Conservation (phyloP, 306 rosid genomes). For the Trichosanthes cucumerina region DNA sequence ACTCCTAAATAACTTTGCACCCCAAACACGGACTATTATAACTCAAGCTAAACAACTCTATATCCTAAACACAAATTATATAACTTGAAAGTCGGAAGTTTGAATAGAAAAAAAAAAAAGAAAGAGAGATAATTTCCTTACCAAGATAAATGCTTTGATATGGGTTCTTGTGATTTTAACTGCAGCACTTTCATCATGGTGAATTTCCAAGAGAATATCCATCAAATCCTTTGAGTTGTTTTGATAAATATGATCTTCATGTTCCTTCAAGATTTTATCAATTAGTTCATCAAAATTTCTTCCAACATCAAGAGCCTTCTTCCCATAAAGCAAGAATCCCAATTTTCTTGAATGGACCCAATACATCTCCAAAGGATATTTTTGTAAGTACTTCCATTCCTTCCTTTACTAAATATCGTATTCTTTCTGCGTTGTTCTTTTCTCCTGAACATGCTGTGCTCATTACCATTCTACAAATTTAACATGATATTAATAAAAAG, state of each 20-base stretch:
- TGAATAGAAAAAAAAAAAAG: too few species aligned
- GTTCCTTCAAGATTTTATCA: conserved; percentile 46
- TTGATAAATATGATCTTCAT: conserved; percentile 30
- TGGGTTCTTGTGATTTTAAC: conserved; percentile 39
- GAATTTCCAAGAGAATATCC: conserved; percentile 42
- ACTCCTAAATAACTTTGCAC: too few species aligned
- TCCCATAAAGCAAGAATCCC: conserved; percentile 47
- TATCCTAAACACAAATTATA: too few species aligned
- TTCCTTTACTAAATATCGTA: conserved; percentile 32
- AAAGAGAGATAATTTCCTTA: conserved; percentile 4
- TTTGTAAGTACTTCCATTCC: conserved; percentile 21
- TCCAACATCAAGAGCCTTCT: conserved; percentile 30
- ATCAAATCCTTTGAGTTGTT: conserved; percentile 33
- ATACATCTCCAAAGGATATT: conserved; percentile 30
- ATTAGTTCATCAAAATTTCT: conserved; percentile 38
- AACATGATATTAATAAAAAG: conserved; percentile 9
- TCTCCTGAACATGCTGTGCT: conserved; percentile 16
- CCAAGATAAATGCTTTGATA: conserved; percentile 55
- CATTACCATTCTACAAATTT: conserved; percentile 37
- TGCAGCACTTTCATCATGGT: conserved; percentile 33
- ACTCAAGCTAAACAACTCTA: too few species aligned
- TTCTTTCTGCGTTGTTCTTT: conserved; percentile 29
- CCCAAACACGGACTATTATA: too few species aligned
- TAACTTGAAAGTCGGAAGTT: too few species aligned
- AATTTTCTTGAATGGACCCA: conserved; percentile 38